Evolutionary conservation across 768 basidiomycete genomes (phyloP).

Genomic region (Tylopilus vinaceipallidus): DNA sequence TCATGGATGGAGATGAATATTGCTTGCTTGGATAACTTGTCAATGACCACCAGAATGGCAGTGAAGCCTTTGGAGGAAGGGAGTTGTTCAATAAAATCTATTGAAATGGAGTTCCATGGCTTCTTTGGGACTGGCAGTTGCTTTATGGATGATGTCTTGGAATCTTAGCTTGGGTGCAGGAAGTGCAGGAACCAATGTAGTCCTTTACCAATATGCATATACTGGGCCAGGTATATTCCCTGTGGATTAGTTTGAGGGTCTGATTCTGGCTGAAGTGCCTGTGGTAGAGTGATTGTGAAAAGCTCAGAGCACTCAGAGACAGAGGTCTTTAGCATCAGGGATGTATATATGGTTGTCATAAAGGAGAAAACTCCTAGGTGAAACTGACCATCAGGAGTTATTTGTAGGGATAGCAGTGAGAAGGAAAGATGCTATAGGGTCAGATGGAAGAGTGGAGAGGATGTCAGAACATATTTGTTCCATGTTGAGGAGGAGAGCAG

Average conservation of each 20-base stretch:
- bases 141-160: background rate
- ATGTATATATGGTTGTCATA: background rate
- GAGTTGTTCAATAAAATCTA: slow-evolving; percentile 7
- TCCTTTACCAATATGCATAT: background rate
- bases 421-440: too few relatives aligned
- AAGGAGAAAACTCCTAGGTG: too few relatives aligned
- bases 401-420: too few relatives aligned
- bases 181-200: background rate
- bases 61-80: too few relatives aligned
- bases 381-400: too few relatives aligned
- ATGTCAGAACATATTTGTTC: too few relatives aligned
- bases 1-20: background rate
- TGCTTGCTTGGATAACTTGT: too few relatives aligned
- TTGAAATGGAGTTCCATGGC: slow-evolving; percentile 1
- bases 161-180: background rate
- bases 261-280: background rate
- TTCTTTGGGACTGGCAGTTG: background rate
- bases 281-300: background rate
- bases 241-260: background rate
- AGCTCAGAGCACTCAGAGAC: background rate
- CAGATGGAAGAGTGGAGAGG: too few relatives aligned
- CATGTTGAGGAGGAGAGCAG: too few relatives aligned
- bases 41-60: too few relatives aligned
- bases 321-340: background rate
- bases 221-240: background rate